phyloP scores from a whole-genome alignment of 352 stramenopile genomes.

The Phytophthora meadii region DNA sequence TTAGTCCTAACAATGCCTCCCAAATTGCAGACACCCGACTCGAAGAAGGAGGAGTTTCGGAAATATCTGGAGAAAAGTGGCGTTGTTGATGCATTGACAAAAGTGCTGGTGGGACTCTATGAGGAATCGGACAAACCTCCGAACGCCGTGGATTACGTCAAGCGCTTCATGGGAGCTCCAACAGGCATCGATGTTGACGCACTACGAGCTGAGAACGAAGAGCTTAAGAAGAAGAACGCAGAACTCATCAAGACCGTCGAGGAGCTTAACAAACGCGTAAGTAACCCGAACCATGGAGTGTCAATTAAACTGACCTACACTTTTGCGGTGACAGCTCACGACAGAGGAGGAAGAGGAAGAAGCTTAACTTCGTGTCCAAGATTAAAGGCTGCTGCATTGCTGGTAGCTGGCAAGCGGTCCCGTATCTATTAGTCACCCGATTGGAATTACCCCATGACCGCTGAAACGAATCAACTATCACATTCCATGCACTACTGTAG shows the following conservation, averaged over 20 bases:
- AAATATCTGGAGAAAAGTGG: constrained; percentile 98
- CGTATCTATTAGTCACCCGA: constrained; percentile 31
- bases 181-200: constrained; percentile 92
- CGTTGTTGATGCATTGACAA: constrained; percentile 97
- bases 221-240: constrained; percentile 93
- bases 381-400: constrained; percentile 9
- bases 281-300: background rate
- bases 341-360: constrained; percentile 75
- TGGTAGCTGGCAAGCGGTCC: constrained; percentile 2
- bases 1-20: too few species aligned
- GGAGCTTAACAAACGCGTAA: constrained; percentile 90
- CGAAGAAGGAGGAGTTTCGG: constrained; percentile 98
- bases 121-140: constrained; percentile 95
- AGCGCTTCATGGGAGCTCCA: constrained; percentile 94
- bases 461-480: constrained; percentile 26
- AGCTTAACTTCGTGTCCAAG: constrained; percentile 12
- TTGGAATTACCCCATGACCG: constrained; percentile 25
- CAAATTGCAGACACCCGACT: constrained; percentile 90
- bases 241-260: constrained; percentile 92
- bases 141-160: constrained; percentile 98
- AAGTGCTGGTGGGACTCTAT: constrained; percentile 96
- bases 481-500: constrained; percentile 15
- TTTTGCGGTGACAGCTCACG: constrained; percentile 48
- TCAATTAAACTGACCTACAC: background rate
- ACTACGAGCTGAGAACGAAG: constrained; percentile 89